Evolutionary conservation across 2,329 filamentous ascomycete species (phyloP).

Genomic region (Proliferodiscus dingleyae): DNA sequence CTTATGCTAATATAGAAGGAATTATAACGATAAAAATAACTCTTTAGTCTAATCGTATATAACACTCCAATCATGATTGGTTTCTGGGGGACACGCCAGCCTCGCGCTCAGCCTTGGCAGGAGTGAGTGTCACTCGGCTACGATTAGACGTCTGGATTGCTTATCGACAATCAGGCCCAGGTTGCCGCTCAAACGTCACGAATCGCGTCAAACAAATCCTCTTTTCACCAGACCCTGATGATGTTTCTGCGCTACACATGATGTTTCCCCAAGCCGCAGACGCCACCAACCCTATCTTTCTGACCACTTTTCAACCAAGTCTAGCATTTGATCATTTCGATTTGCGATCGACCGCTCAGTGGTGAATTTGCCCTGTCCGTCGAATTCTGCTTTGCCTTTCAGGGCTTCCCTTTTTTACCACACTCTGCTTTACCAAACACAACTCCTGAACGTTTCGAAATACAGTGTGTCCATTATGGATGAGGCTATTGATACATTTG

Average conservation of each 20-base stretch:
- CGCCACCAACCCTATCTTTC: not conserved
- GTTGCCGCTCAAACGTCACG: slow-evolving; percentile 2
- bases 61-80: too few relatives aligned
- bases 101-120: slow-evolving; percentile 1
- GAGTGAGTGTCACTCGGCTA: not conserved
- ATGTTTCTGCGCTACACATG: not conserved
- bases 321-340: too few relatives aligned
- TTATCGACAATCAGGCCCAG: not conserved
- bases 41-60: too few relatives aligned
- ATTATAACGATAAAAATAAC: too few relatives aligned
- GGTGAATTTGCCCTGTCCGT: too few relatives aligned
- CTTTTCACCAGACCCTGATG: not conserved
- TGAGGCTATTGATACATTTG: slow-evolving; percentile 68
- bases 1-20: too few relatives aligned
- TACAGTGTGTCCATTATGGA: slow-evolving; percentile 38
- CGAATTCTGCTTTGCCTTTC: too few relatives aligned
- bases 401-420: too few relatives aligned
- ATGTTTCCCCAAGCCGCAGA: not conserved
- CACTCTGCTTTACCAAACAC: too few relatives aligned
- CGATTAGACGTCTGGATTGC: not conserved
- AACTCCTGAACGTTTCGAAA: not conserved
- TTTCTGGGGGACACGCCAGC: not conserved
- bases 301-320: not conserved
- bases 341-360: too few relatives aligned
- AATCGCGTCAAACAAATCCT: not conserved